These are phyloP conservation scores for Tolypocladium inflatum DNA, from an alignment of 2,329 filamentous ascomycete species.

Conservation along the genomic window DNA sequence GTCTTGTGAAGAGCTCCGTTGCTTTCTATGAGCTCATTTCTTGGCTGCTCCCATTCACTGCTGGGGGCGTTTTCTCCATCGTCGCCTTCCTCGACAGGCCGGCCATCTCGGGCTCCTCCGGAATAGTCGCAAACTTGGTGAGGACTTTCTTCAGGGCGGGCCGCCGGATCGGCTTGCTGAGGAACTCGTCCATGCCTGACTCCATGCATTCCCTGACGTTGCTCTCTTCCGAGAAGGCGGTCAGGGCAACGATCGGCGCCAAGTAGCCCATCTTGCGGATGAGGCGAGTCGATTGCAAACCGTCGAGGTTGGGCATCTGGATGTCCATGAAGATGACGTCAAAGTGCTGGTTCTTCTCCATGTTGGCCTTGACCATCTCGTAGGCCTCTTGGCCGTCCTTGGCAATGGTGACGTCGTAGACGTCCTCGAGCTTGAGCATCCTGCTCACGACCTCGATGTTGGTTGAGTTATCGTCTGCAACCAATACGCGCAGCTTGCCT, in stretches of 20 bases:
- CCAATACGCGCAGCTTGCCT: conserved; percentile 67
- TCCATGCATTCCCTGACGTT: conserved; percentile 82
- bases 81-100: neutral
- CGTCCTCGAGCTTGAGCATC: conserved; percentile 65
- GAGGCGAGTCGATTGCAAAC: conserved; percentile 73
- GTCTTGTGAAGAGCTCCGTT: neutral
- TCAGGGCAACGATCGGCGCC: conserved; percentile 82
- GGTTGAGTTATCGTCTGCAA: conserved; percentile 62
- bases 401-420: conserved; percentile 83
- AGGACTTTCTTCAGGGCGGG: conserved; percentile 79
- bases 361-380: conserved; percentile 73
- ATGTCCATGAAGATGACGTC: conserved; percentile 96
- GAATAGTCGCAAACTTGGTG: conserved; percentile 67
- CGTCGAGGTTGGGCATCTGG: conserved; percentile 90
- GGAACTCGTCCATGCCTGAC: conserved; percentile 86
- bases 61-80: neutral
- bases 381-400: conserved; percentile 82
- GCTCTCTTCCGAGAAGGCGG: conserved; percentile 82
- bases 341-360: conserved; percentile 63
- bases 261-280: conserved; percentile 82
- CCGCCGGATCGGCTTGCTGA: conserved; percentile 67
- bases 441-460: conserved; percentile 50
- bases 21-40: neutral
- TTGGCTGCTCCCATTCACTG: neutral
- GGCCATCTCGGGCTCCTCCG: conserved; percentile 45